Percentiles rank a stretch among this genome's conserved stretches.
phyloP scores from a whole-genome alignment of 495 filamentous ascomycete genomes.

The Penicillium goetzii region DNA sequence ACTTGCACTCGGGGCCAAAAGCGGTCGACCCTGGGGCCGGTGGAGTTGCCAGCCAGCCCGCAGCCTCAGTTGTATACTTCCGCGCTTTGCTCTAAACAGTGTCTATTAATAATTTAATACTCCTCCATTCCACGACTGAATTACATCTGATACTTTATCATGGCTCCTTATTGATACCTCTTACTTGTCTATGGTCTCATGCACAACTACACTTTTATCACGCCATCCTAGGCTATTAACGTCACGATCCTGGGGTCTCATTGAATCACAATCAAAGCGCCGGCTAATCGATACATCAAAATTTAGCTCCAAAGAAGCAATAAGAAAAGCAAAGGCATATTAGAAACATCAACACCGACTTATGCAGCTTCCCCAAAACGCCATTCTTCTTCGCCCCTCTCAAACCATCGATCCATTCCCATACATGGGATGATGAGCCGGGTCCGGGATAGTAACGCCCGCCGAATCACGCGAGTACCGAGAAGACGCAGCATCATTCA shows the following conservation, averaged over 20 bases:
- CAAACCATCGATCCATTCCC: slow-evolving; percentile 28
- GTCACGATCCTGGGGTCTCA: slow-evolving; percentile 11
- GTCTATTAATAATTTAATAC: not conserved
- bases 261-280: slow-evolving; percentile 10
- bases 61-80: not conserved
- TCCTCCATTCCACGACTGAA: not conserved
- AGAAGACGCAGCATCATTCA: slow-evolving; percentile 43
- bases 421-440: slow-evolving; percentile 52
- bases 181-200: not conserved
- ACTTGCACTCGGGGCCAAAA: slow-evolving; percentile 5
- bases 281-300: slow-evolving; percentile 11
- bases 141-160: not conserved
- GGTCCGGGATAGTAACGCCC: slow-evolving; percentile 44
- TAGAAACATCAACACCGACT: not conserved
- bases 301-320: not conserved
- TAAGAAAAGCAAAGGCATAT: not conserved
- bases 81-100: not conserved
- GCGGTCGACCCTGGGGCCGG: slow-evolving; percentile 5
- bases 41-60: not conserved
- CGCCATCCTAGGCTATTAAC: not conserved
- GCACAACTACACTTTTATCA: not conserved
- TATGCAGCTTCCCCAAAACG: slow-evolving; percentile 2
- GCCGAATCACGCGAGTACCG: slow-evolving; percentile 42
- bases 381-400: not conserved
- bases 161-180: too few species aligned